Percentiles rank a stretch among this genome's conserved stretches.
These are phyloP conservation scores for Periconia sp. DNA, from an alignment of 2,329 filamentous ascomycete species.

Conservation along the genomic window DNA sequence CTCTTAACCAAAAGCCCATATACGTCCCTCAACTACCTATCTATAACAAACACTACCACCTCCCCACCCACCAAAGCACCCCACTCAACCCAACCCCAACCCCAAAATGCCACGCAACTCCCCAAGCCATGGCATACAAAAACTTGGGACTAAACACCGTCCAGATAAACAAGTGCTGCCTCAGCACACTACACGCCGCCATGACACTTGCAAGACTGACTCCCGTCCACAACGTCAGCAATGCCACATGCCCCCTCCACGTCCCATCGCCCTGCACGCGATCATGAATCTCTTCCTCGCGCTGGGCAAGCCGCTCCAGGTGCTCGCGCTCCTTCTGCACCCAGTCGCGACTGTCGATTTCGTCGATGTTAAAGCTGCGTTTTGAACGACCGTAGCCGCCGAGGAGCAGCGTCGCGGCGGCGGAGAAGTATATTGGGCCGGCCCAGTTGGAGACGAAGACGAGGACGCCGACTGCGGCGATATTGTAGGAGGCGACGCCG, in stretches of 20 bases:
- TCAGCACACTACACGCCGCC: slow-evolving; percentile 81
- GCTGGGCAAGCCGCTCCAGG: slow-evolving; percentile 26
- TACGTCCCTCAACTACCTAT: too few relatives aligned
- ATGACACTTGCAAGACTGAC: slow-evolving; percentile 75
- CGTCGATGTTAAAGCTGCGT: slow-evolving; percentile 21
- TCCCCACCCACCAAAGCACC: slow-evolving; percentile 39
- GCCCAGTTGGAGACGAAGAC: slow-evolving; percentile 93
- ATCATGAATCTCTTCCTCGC: slow-evolving; percentile 17
- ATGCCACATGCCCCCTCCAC: slow-evolving; percentile 59
- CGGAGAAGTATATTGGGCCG: slow-evolving; percentile 86
- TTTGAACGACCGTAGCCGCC: slow-evolving; percentile 23
- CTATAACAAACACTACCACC: slow-evolving; percentile 34
- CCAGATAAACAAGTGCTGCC: slow-evolving; percentile 96
- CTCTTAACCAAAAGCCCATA: too few relatives aligned
- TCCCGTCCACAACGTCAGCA: slow-evolving; percentile 74
- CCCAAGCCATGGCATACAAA: slow-evolving; percentile 90
- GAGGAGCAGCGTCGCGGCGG: slow-evolving; percentile 64
- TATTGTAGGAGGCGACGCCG: slow-evolving; percentile 80
- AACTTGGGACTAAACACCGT: slow-evolving; percentile 98
- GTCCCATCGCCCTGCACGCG: slow-evolving; percentile 9
- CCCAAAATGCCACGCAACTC: slow-evolving; percentile 76
- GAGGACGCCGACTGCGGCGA: slow-evolving; percentile 78
- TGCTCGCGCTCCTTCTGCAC: slow-evolving; percentile 35
- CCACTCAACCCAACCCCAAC: slow-evolving; percentile 40
- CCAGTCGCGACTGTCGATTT: slow-evolving; percentile 35